phyloP scores from a whole-genome alignment of 371 early-diverging fungal genomes.

The Circinella minor region DNA sequence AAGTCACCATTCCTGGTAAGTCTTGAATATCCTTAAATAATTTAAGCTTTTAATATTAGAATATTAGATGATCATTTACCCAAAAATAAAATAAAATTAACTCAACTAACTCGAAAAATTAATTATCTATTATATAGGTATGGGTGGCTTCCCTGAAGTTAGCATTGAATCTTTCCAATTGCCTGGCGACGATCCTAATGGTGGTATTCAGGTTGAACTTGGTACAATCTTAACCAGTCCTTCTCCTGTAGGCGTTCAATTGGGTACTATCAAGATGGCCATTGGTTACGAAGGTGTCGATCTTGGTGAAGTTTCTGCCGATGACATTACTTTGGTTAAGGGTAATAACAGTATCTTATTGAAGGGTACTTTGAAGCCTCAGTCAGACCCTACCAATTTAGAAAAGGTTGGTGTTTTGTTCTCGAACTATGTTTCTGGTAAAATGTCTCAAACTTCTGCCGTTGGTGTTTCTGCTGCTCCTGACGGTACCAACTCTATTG shows the following conservation, averaged over 20 bases:
- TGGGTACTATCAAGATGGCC: constrained; percentile 60
- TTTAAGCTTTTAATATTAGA: too few species aligned
- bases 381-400: constrained; percentile 48
- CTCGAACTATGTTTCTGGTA: constrained; percentile 60
- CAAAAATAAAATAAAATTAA: too few species aligned
- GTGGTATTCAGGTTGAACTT: constrained; percentile 59
- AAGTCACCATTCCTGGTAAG: constrained; percentile 39
- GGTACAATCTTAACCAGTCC: constrained; percentile 61
- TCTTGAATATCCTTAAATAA: not conserved
- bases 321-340: constrained; percentile 46
- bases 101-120: not conserved
- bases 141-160: constrained; percentile 61
- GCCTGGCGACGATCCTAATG: constrained; percentile 61
- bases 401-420: constrained; percentile 56
- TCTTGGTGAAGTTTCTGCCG: constrained; percentile 56
- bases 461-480: constrained; percentile 63
- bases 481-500: constrained; percentile 58
- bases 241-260: constrained; percentile 63
- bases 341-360: constrained; percentile 58
- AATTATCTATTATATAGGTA: constrained; percentile 35
- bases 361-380: constrained; percentile 57
- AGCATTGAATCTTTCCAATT: constrained; percentile 59
- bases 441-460: constrained; percentile 54
- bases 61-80: not conserved
- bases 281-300: constrained; percentile 56